Evolutionary conservation across 1,139 yeast species (phyloP), one percentile per base, ranked within the genome.

Genomic region (Hanseniaspora sp.): DNA sequence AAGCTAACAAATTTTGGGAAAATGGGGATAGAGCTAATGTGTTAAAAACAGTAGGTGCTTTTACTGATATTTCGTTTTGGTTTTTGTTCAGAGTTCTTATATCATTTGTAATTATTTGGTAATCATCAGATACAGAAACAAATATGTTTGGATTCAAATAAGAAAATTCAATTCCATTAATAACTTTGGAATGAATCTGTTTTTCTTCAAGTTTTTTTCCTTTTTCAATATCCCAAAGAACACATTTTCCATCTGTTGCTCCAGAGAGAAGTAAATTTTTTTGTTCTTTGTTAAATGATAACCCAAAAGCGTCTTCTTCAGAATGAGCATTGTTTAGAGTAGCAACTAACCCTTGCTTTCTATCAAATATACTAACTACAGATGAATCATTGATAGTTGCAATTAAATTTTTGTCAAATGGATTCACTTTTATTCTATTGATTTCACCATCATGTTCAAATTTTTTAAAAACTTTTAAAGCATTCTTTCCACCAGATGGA

Each of bases 311-410:
- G 59, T 83, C 83, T 17, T 74, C 79, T 12, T 48, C 45, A 1
- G 68, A 67, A 62, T 83, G 92, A 7, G 33, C 42, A 45, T 79
- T 80, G n/a, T 70, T 65, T 52, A 80, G 68, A 1, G 62, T 60
- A 6, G 59, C 57, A n/a, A 58, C 31, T 2, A 63, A 57, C 0
- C 63, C 69, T 5, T 57, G 48, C 61, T 62, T 53, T 43, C 75
- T 69, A 59, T 82, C 77, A 67, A 84, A 86, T n/a, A 90, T 67
- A 59, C 74, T 80, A 1, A 84, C 79, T 49, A 76, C 79, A 29
- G 98, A 97, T 4, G 69, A 67, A 1, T 90, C 95, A 58, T 84
- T 80, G 60, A 88, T 82, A 0, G 95, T 80, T 3, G 95, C 92
- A 13, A 88, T 76, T 0, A 79, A 67, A 45, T 73, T 75, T 4